Conservation (phyloP, 2,329 filamentous ascomycete genomes). For the Fusarium miscanthi region DNA sequence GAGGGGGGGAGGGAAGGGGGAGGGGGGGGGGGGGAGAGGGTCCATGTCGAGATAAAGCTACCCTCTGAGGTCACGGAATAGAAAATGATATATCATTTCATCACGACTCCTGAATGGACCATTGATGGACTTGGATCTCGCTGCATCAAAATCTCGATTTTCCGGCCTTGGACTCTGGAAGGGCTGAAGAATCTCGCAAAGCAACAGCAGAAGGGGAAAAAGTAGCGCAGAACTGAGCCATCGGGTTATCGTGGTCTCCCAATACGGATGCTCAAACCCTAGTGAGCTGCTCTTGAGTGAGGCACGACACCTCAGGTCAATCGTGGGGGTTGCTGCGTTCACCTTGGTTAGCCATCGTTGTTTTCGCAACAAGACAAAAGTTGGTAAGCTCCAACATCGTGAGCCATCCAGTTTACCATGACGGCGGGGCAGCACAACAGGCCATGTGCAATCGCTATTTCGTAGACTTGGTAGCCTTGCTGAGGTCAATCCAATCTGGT, state of each 20-base stretch:
- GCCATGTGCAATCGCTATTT: constrained; percentile 33
- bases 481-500: constrained; percentile 33
- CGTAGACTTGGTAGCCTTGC: constrained; percentile 22
- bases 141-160: constrained; percentile 43
- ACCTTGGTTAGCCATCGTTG: constrained; percentile 4
- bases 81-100: constrained; percentile 41
- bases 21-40: constrained; percentile 1
- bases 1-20: no score
- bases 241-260: constrained; percentile 1
- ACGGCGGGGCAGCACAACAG: constrained; percentile 33
- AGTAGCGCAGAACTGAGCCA: constrained; percentile 3
- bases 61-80: constrained; percentile 21
- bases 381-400: constrained; percentile 9
- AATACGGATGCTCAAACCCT: constrained; percentile 10
- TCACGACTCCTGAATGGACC: constrained; percentile 25
- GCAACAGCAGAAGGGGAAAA: constrained; percentile 3
- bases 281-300: constrained; percentile 18
- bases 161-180: constrained; percentile 14
- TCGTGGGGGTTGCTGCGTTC: constrained; percentile 24
- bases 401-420: constrained; percentile 34
- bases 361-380: not conserved
- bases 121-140: constrained; percentile 41
- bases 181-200: constrained; percentile 13
- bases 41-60: constrained; percentile 38
- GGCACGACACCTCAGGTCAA: constrained; percentile 22